phyloP scores from a whole-genome alignment of 2,329 filamentous ascomycete species.

The Pestalotiopsis fici region DNA sequence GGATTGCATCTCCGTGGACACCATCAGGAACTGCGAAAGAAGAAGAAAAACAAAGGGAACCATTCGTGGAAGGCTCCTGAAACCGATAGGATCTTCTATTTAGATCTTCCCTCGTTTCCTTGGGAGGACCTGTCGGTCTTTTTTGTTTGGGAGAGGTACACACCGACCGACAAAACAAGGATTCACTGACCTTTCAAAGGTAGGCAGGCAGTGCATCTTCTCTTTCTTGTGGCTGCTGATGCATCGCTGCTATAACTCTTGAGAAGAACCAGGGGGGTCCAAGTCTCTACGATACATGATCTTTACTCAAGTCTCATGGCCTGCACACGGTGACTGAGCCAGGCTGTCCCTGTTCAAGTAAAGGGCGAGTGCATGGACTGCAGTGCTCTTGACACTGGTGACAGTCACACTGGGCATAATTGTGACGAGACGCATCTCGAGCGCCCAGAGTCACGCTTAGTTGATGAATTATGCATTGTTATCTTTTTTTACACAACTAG shows the following conservation, averaged over 20 bases:
- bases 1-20: background rate
- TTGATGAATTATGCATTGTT: background rate
- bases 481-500: background rate
- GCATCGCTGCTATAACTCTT: background rate
- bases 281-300: too few relatives aligned
- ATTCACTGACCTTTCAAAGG: background rate
- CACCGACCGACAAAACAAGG: background rate
- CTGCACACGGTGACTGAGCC: background rate
- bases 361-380: background rate
- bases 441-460: background rate
- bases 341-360: background rate
- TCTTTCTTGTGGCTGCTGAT: background rate
- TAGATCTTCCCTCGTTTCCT: background rate
- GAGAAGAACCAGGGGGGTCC: background rate
- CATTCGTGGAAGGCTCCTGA: background rate
- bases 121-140: background rate
- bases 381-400: background rate
- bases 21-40: background rate
- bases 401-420: background rate
- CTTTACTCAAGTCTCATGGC: too few relatives aligned
- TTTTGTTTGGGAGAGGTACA: too few relatives aligned
- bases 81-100: background rate
- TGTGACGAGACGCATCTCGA: constrained; percentile 4
- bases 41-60: background rate
- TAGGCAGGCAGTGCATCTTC: background rate